Conservation (phyloP, 805 yeast species). For the Kurtzmaniella fragi region DNA sequence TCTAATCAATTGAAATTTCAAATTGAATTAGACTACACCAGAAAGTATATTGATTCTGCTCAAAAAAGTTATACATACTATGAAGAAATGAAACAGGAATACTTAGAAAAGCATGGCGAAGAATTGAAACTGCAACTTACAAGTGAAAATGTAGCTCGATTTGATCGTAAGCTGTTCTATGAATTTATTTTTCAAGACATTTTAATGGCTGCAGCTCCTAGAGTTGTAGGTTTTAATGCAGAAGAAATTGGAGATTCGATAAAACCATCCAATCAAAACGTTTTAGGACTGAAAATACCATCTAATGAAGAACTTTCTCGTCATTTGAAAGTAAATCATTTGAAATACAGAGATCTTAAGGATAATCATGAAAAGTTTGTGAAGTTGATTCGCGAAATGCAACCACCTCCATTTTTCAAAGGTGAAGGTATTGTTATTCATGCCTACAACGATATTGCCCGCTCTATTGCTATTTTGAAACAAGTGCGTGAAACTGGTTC, state of each 20-base stretch:
- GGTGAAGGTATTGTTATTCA: conserved; percentile 35
- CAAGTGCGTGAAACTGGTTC: conserved; percentile 29
- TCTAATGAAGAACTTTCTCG: conserved; percentile 9
- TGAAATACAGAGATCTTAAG: conserved; percentile 17
- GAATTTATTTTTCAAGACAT: conserved; percentile 9
- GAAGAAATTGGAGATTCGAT: conserved; percentile 13
- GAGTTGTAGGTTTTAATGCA: conserved; percentile 5
- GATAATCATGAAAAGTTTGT: conserved; percentile 23
- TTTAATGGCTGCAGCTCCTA: conserved; percentile 10
- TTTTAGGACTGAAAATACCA: conserved; percentile 8
- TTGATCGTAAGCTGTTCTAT: conserved; percentile 3
- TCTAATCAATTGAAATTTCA: background rate
- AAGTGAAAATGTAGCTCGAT: background rate
- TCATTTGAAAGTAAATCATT: conserved; percentile 11
- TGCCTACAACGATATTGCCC: conserved; percentile 20
- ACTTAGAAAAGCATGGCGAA: background rate
- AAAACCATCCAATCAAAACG: conserved; percentile 7
- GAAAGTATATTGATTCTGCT: background rate
- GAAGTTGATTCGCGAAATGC: conserved; percentile 16
- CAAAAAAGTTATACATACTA: background rate
- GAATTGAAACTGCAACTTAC: conserved; percentile 1
- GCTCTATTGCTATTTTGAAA: conserved; percentile 23
- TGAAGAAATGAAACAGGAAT: conserved; percentile 1
- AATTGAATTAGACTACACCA: background rate
- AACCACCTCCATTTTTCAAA: conserved; percentile 19